Base-by-base conservation (phyloP, 306 rosid species). In the Comarum palustre region DNA sequence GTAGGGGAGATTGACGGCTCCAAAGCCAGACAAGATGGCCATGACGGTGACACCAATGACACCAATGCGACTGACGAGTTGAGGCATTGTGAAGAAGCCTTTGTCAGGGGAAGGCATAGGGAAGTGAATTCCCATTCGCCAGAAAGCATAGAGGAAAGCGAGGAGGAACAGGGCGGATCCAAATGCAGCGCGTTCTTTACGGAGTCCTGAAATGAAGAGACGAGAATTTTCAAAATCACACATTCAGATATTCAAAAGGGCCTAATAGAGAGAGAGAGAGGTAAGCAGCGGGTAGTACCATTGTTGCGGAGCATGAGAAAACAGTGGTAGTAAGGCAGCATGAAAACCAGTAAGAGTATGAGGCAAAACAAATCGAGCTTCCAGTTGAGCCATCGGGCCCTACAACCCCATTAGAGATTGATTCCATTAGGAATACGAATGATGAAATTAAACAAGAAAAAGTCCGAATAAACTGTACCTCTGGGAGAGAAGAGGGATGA, bases 111-210 rank as follows among this genome's bases (percentile, higher is more conserved):
- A 89, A 29, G 99, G 97, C 99, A 89, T 94, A 0, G 97, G 97
- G 70, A 94, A 94, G 86, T 94, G 99, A 83, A 94, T 87, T 17
- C 99, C 99, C 96, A 89, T 91, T 5, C 97, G 88, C 99, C 99
- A 91, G 77, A 94, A 94, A 5, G 82, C 95, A 69, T 91, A 94
- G 34, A 94, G 96, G 82, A 91, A 94, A 8, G 92, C 96, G 43
- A 91, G 68, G 83, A 94, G 75, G 81, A 94, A 94, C 67, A 91
- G 66, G 71, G 78, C 47, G 34, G 97, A 92, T 27, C 91, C 99
- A 69, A 88, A 84, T 24, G 92, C 88, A 78, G 99, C 97, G 71
- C 99, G 86, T 57, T 90, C 92, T 64, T 85, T 90, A 39, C 90
- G 84, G 0, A 93, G 42, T 50, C 88, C 92, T 87, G 75, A 48